These are phyloP conservation scores for Lentinula novae-zelandiae DNA, from an alignment of 1,284 basidiomycete species.

Conservation along the genomic window DNA sequence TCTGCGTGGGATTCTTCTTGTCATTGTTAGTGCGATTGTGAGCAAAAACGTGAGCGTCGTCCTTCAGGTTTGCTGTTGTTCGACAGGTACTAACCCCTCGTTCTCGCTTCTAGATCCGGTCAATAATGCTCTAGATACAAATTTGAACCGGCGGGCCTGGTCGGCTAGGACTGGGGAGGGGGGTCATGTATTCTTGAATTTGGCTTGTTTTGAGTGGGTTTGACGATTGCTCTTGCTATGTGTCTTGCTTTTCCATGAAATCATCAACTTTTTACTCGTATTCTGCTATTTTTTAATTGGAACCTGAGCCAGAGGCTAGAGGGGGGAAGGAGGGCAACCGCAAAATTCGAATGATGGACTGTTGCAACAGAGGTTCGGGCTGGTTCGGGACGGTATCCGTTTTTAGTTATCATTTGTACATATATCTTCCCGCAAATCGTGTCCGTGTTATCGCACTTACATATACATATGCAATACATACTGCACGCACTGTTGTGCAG, in stretches of 20 bases:
- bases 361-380: background rate
- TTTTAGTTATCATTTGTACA: background rate
- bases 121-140: conserved; percentile 2
- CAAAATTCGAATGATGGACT: no score
- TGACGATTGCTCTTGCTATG: background rate
- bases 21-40: conserved; percentile 11
- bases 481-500: background rate
- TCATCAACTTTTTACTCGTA: background rate
- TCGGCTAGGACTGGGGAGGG: background rate
- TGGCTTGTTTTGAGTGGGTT: no score
- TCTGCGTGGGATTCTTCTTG: background rate
- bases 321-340: no score
- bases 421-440: background rate
- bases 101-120: background rate
- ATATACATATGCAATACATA: background rate
- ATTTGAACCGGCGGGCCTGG: background rate
- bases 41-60: conserved; percentile 12
- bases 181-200: no score
- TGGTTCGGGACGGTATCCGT: background rate
- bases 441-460: background rate
- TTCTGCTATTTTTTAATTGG: no score
- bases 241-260: background rate
- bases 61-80: background rate
- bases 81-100: background rate
- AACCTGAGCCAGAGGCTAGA: no score